These are phyloP conservation scores for Skeletonema marinoi DNA, from an alignment of 108 stramenopile species.

Conservation along the genomic window DNA sequence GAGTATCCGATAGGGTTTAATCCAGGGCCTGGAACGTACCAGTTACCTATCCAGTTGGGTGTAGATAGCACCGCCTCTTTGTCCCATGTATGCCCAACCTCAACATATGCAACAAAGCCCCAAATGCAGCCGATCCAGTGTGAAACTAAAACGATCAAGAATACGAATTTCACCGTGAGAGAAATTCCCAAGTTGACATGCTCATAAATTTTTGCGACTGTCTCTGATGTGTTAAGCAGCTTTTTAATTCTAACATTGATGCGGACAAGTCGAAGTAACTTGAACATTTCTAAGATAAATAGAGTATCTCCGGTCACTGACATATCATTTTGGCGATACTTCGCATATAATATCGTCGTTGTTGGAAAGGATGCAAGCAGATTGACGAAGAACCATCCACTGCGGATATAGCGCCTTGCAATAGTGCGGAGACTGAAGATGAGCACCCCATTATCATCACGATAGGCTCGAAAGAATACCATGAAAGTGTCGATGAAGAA, in stretches of 20 bases:
- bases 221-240: slow-evolving; percentile 18
- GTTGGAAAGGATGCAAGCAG: slow-evolving; percentile 37
- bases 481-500: slow-evolving; percentile 60
- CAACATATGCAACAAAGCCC: slow-evolving; percentile 33
- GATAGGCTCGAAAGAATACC: slow-evolving; percentile 49
- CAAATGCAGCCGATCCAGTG: slow-evolving; percentile 36
- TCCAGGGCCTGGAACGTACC: slow-evolving; percentile 30
- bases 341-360: slow-evolving; percentile 7
- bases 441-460: slow-evolving; percentile 22
- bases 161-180: slow-evolving; percentile 25
- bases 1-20: slow-evolving; percentile 52
- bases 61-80: background rate
- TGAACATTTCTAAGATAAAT: slow-evolving; percentile 30
- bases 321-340: background rate
- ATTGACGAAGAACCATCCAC: slow-evolving; percentile 49
- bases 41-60: slow-evolving; percentile 50
- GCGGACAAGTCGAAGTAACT: slow-evolving; percentile 30
- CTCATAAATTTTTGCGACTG: slow-evolving; percentile 11
- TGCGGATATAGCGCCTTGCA: slow-evolving; percentile 34
- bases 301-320: background rate
- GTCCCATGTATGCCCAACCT: slow-evolving; percentile 15
- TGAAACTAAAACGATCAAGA: slow-evolving; percentile 16
- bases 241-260: slow-evolving; percentile 18
- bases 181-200: slow-evolving; percentile 21
- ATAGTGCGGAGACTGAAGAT: slow-evolving; percentile 38